Conservation (phyloP, 768 basidiomycete genomes). For the Cantharellus anzutake region DNA sequence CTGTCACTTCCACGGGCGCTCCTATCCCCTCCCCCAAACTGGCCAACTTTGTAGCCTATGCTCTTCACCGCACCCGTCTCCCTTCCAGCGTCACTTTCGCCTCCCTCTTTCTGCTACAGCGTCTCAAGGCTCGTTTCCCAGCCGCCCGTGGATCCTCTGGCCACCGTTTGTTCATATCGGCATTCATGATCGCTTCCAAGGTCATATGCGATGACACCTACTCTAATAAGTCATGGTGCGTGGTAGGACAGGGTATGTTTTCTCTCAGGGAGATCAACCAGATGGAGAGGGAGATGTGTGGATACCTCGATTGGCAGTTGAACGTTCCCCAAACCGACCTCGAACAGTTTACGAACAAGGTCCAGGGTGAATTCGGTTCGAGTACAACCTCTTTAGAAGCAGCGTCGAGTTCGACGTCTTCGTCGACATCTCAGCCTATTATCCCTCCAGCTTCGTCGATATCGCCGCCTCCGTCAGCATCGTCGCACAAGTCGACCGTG, state of each 20-base stretch:
- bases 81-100: slow-evolving; percentile 47
- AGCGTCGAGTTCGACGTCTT: not conserved
- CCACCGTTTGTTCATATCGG: slow-evolving; percentile 77
- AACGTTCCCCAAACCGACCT: slow-evolving; percentile 20
- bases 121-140: slow-evolving; percentile 81
- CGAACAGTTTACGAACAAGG: slow-evolving; percentile 17
- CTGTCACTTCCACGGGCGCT: slow-evolving; percentile 16
- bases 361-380: slow-evolving; percentile 18
- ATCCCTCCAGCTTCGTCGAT: not conserved
- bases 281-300: slow-evolving; percentile 90
- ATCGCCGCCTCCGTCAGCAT: not conserved
- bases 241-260: slow-evolving; percentile 81
- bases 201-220: slow-evolving; percentile 92
- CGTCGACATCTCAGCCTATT: not conserved
- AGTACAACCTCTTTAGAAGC: slow-evolving; percentile 1
- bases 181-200: slow-evolving; percentile 83
- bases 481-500: not conserved
- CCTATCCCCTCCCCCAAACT: slow-evolving; percentile 38
- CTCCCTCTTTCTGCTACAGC: slow-evolving; percentile 54
- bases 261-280: slow-evolving; percentile 79
- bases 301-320: slow-evolving; percentile 71
- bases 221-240: slow-evolving; percentile 82
- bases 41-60: slow-evolving; percentile 72
- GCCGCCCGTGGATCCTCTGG: slow-evolving; percentile 80
- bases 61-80: slow-evolving; percentile 66